Evolutionary conservation across 176 grass and related monocot genomes (phyloP).

Genomic region (sorghum (Sorghum bicolor)): DNA sequence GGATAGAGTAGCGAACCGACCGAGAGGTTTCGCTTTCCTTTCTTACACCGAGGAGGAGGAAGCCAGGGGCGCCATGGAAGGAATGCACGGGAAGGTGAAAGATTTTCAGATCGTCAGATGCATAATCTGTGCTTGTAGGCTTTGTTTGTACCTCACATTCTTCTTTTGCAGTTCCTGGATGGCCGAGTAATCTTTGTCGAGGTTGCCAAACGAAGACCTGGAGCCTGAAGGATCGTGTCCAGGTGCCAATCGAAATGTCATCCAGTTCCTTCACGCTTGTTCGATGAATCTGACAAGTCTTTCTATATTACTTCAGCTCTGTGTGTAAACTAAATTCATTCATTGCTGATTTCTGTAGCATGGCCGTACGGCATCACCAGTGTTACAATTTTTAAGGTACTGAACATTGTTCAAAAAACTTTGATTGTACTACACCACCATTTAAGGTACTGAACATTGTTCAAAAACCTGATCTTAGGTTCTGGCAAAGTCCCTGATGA

Average conservation of each 20-base stretch:
- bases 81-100: conserved; percentile 83
- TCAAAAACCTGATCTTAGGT: neutral
- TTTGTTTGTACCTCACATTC: neutral
- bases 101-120: neutral
- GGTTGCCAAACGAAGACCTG: conserved; percentile 49
- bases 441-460: neutral
- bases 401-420: neutral
- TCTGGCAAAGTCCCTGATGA: neutral
- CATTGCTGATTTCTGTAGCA: neutral
- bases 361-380: neutral
- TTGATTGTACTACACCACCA: neutral
- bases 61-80: conserved; percentile 56
- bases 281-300: neutral
- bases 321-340: neutral
- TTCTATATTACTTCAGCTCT: neutral
- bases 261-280: neutral
- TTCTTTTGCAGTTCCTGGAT: conserved; percentile 59
- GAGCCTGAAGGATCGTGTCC: neutral
- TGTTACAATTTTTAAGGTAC: neutral
- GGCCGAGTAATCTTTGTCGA: conserved; percentile 79
- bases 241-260: conserved; percentile 7
- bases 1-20: conserved; percentile 60
- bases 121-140: neutral
- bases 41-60: conserved; percentile 54
- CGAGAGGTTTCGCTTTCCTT: conserved; percentile 73